Evolutionary conservation across 805 yeast genomes (phyloP), one percentile per base, ranked within the genome.

Genomic region (Komagataella populi): DNA sequence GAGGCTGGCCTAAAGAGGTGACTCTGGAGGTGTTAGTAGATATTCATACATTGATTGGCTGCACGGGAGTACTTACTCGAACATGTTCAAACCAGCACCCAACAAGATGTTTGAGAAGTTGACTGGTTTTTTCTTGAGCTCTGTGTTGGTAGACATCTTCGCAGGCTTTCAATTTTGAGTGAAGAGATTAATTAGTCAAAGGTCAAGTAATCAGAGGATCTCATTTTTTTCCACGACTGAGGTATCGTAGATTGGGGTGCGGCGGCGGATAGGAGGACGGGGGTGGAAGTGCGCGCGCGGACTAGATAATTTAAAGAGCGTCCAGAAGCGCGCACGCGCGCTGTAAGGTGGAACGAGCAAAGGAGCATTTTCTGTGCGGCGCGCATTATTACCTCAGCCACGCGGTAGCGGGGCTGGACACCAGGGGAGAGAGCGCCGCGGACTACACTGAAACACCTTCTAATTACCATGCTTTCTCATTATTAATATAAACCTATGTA

Each of bases 1-100:
- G 73, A 10, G 99, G 99, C 69, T 93, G 99, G 52, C 99, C 99
- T 59, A 93, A 74, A 10, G 97, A 84, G 55, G 97, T 85, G 51
- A 83, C 97, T 67, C 68, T 65, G 50, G 18, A 16, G 14, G 22
- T 45, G 23, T 52, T 47, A 54, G 48, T n/a, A n/a, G 10, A 7
- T 6, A 44, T 7, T 12, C 18, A 20, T 16, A 50, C 44, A 52
- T 16, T 23, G 6, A 17, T 7, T 20, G 50, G 50, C 48, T 16
- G 49, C 18, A 23, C 48, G 20, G 47, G 44, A 12, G 45, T 46
- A 59, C 68, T 48, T 59, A 66, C 71, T 90, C 98, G 53, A 87
- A 86, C 74, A 91, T 63, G 72, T 91, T 91, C 58, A 93, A 77
- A 44, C 89, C 96, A 1, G 97, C 96, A 56, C 98, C 98, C 53